Conservation (phyloP, 2,329 filamentous ascomycete species). For the Stachybotrys chlorohalonatus region DNA sequence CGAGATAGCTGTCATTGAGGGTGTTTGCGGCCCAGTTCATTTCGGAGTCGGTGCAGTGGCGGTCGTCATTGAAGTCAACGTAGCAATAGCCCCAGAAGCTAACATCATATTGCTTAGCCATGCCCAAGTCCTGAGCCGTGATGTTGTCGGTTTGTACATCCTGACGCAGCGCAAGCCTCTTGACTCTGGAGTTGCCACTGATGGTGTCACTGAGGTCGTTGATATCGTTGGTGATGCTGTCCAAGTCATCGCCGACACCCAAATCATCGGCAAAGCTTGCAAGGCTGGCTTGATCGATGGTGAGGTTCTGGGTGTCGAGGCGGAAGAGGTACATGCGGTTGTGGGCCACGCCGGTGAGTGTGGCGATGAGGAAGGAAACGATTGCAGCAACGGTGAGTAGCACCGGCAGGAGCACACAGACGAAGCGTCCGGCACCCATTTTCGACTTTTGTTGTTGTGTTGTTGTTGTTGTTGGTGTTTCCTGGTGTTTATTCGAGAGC, state of each 20-base stretch:
- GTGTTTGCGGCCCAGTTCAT: conserved; percentile 71
- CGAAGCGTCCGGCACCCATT: conserved; percentile 63
- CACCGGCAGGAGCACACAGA: conserved; percentile 85
- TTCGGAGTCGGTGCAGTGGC: conserved; percentile 60
- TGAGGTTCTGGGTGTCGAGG: conserved; percentile 53
- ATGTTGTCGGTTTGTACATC: conserved; percentile 33
- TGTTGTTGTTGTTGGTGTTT: conserved; percentile 12
- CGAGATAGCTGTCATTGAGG: conserved; percentile 52
- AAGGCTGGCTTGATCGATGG: conserved; percentile 22
- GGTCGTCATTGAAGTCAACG: conserved; percentile 41
- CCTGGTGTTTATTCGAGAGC: not conserved
- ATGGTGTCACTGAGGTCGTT: conserved; percentile 9
- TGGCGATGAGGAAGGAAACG: conserved; percentile 54
- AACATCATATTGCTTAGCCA: conserved; percentile 73
- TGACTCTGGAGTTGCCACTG: conserved; percentile 9
- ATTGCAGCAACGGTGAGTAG: conserved; percentile 69
- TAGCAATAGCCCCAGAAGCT: conserved; percentile 83
- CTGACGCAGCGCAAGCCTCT: conserved; percentile 11
- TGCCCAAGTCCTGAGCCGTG: conserved; percentile 47
- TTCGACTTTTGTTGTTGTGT: conserved; percentile 21
- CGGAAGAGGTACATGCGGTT: conserved; percentile 50
- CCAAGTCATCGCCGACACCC: not conserved
- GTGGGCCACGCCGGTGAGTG: conserved; percentile 46
- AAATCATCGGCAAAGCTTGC: conserved; percentile 22
- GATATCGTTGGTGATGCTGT: not conserved